Conservation (phyloP, 129 eudicot species). For the Calendula officinalis region DNA sequence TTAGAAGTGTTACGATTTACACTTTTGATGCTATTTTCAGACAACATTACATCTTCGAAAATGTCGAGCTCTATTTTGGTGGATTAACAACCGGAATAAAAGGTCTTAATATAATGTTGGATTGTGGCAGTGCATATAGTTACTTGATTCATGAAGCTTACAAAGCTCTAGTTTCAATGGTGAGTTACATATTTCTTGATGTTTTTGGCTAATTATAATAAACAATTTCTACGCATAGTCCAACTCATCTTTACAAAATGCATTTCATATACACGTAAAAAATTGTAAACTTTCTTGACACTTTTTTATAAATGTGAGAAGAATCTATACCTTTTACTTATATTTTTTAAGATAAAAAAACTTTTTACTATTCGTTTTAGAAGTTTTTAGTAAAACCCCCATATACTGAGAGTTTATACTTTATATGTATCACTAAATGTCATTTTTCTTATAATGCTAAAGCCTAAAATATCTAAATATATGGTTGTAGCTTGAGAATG, state of each 20-base stretch:
- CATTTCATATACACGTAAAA: background rate
- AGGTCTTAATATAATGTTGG: constrained; percentile 7
- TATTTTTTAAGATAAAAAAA: too few relatives aligned
- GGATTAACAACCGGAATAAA: background rate
- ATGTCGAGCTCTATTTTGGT: background rate
- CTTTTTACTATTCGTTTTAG: too few relatives aligned
- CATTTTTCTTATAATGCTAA: background rate
- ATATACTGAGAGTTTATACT: background rate
- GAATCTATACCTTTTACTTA: too few relatives aligned
- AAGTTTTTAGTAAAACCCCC: too few relatives aligned
- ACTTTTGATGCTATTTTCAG: constrained; percentile 2
- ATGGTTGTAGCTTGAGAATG: background rate
- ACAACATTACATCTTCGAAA: background rate
- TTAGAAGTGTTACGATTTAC: too few relatives aligned
- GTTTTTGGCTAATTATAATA: background rate
- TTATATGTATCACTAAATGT: background rate
- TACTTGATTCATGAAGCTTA: constrained; percentile 2
- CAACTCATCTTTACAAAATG: background rate
- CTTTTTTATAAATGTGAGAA: too few relatives aligned
- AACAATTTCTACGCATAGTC: too few relatives aligned
- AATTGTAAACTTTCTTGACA: too few relatives aligned
- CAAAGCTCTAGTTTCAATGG: background rate
- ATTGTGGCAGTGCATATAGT: constrained; percentile 1
- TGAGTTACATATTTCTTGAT: background rate
- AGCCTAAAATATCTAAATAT: background rate